Conservation (phyloP, 2,329 filamentous ascomycete genomes). For the Cadophora malorum region DNA sequence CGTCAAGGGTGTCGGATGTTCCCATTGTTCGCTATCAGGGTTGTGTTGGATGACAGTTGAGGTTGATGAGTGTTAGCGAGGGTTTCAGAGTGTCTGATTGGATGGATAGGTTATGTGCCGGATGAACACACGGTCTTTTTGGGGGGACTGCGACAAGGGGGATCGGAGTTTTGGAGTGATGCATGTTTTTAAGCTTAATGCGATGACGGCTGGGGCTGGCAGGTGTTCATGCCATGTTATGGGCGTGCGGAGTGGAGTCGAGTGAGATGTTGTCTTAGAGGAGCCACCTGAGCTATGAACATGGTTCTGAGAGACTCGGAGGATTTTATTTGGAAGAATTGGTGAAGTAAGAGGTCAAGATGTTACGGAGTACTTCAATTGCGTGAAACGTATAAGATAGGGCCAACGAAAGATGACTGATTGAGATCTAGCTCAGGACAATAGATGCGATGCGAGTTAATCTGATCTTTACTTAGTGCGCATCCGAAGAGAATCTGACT, state of each 20-base stretch:
- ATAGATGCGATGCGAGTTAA: too few species aligned
- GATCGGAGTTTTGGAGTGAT: background rate
- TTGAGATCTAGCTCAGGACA: too few species aligned
- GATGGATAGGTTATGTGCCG: background rate
- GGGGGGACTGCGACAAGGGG: background rate
- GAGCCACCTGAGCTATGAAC: background rate
- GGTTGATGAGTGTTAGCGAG: background rate
- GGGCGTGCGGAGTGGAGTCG: background rate
- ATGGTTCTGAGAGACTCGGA: background rate
- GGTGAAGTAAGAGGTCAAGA: too few species aligned
- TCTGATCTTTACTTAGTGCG: too few species aligned
- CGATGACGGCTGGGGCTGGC: background rate
- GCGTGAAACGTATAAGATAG: too few species aligned
- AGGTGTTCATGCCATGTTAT: constrained; percentile 11
- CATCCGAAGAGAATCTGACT: background rate
- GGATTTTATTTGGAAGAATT: background rate
- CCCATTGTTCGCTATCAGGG: too few species aligned
- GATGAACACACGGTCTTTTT: constrained; percentile 5
- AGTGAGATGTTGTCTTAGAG: background rate
- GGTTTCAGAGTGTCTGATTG: background rate
- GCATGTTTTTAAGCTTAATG: constrained; percentile 17
- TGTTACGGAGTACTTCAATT: too few species aligned
- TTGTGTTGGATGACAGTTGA: background rate
- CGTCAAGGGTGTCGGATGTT: background rate
- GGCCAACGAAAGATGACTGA: too few species aligned